A percentile compares a stretch with the other conserved stretches of the same genome.
phyloP scores from a whole-genome alignment of 2,329 filamentous ascomycete genomes.

The Parafenestella ontariensis region DNA sequence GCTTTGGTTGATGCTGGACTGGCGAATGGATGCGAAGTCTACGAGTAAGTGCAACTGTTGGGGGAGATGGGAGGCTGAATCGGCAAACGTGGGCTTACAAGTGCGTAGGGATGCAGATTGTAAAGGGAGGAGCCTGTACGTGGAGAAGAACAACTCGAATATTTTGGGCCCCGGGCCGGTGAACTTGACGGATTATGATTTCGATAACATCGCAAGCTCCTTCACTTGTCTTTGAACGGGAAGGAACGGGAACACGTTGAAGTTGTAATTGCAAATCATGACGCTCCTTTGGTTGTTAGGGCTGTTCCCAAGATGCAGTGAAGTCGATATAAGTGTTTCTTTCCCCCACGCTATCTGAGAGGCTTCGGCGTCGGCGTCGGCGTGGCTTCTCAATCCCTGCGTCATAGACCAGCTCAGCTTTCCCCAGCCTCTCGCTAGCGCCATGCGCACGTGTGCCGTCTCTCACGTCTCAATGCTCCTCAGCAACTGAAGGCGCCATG shows the following conservation, averaged over 20 bases:
- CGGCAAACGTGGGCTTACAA: background rate
- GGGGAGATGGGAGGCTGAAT: background rate
- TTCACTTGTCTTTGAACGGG: constrained; percentile 4
- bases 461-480: background rate
- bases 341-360: background rate
- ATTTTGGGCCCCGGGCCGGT: constrained; percentile 26
- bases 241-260: background rate
- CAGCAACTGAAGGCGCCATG: constrained; percentile 19
- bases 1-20: constrained; percentile 29
- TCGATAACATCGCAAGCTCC: constrained; percentile 18
- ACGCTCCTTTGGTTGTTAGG: too few species aligned
- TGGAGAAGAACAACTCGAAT: constrained; percentile 31
- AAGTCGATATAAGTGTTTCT: background rate
- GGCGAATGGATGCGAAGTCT: constrained; percentile 28
- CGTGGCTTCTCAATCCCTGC: constrained; percentile 16
- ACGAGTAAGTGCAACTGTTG: constrained; percentile 22
- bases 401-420: constrained; percentile 13
- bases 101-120: constrained; percentile 18
- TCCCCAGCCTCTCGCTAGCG: constrained; percentile 22
- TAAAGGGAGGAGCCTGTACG: constrained; percentile 15
- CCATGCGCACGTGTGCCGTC: constrained; percentile 4
- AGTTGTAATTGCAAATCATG: too few species aligned
- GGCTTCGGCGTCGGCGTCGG: background rate
- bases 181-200: constrained; percentile 25
- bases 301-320: too few species aligned